phyloP scores from a whole-genome alignment of 2,329 filamentous ascomycete species.

The Hypomyces rosellus region DNA sequence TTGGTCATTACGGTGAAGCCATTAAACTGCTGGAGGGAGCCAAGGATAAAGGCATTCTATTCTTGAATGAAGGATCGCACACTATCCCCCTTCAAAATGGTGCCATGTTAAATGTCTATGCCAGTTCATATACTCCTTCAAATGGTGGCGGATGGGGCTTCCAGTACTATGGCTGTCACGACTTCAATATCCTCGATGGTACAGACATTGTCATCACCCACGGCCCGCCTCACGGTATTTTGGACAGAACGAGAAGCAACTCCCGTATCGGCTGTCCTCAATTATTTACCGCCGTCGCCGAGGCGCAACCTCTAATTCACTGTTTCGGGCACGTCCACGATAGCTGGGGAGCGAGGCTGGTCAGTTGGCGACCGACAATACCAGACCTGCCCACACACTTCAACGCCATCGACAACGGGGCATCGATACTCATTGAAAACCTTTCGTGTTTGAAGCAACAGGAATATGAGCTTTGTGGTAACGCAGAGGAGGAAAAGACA shows the following conservation, averaged over 20 bases:
- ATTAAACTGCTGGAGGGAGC: conserved; percentile 22
- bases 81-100: conserved; percentile 34
- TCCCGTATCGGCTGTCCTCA: conserved; percentile 25
- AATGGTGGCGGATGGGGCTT: conserved; percentile 33
- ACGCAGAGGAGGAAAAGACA: background rate
- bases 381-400: conserved; percentile 35
- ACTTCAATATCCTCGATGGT: conserved; percentile 19
- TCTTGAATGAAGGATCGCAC: conserved; percentile 38
- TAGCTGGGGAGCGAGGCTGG: conserved; percentile 34
- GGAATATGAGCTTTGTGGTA: background rate
- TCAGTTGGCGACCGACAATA: conserved; percentile 36
- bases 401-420: conserved; percentile 41
- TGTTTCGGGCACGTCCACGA: conserved; percentile 32
- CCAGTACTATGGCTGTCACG: conserved; percentile 30
- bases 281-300: conserved; percentile 25
- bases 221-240: conserved; percentile 32
- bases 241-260: conserved; percentile 30
- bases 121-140: conserved; percentile 40
- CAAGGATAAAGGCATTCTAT: conserved; percentile 25
- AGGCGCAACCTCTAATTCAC: conserved; percentile 26
- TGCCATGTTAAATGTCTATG: conserved; percentile 35
- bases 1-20: conserved; percentile 32
- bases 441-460: conserved; percentile 15
- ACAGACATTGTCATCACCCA: conserved; percentile 30
- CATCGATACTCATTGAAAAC: conserved; percentile 31